A percentile compares a stretch with the other conserved stretches of the same genome.
These are phyloP conservation scores for Penicillium canescens DNA, from an alignment of 495 filamentous ascomycete genomes.

Conservation along the genomic window DNA sequence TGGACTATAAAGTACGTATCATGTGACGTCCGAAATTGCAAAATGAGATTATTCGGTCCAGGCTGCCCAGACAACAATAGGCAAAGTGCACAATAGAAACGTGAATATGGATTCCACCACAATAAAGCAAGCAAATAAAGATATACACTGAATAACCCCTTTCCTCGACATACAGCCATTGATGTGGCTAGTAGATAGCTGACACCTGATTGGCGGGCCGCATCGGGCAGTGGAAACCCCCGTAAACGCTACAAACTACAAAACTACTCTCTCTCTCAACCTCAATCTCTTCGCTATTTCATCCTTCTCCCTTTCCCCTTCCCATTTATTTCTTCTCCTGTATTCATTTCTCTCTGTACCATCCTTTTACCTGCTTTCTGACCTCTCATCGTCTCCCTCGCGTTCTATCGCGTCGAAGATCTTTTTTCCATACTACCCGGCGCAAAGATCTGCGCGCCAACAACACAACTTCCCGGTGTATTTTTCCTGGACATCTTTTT, in stretches of 20 bases:
- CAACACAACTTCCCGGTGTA: conserved; percentile 4
- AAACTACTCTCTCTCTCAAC: conserved; percentile 17
- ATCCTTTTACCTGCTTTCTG: neutral
- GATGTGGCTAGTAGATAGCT: conserved; percentile 22
- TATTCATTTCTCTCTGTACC: conserved; percentile 2
- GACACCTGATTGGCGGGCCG: conserved; percentile 22
- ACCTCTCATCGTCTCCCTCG: conserved; percentile 7
- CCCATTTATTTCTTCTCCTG: conserved; percentile 26
- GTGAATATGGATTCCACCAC: neutral
- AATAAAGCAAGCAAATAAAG: neutral
- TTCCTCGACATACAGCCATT: conserved; percentile 24
- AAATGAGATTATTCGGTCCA: neutral
- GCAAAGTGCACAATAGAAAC: neutral
- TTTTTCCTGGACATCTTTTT: neutral
- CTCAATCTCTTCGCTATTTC: conserved; percentile 20
- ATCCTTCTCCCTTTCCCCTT: neutral
- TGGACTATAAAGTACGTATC: conserved; percentile 3
- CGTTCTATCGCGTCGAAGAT: conserved; percentile 8
- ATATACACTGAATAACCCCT: conserved; percentile 1
- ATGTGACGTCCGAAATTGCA: conserved; percentile 2
- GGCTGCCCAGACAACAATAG: neutral
- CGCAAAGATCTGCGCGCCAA: conserved; percentile 13
- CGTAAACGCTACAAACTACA: conserved; percentile 32
- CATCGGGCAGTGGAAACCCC: conserved; percentile 14
- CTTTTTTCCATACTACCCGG: conserved; percentile 12